Percentiles rank a stretch among this genome's conserved stretches.
These are phyloP conservation scores for Plantago ovata DNA, from an alignment of 257 asterid genomes.

Conservation along the genomic window DNA sequence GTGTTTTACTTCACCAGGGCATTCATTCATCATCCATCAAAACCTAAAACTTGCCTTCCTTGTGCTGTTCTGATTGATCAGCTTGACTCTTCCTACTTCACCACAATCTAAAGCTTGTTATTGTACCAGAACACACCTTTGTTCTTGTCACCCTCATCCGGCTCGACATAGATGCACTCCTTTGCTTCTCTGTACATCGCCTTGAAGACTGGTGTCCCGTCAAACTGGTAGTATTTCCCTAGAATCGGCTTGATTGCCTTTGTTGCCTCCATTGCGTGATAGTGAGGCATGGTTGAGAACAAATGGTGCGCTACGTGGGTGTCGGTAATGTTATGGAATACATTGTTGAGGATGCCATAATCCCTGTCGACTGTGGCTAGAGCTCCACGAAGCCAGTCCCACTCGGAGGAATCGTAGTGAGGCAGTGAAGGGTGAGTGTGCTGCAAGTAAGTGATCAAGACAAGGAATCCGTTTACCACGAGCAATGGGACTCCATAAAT, in stretches of 20 bases:
- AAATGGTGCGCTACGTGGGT: conserved; percentile 84
- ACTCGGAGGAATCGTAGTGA: conserved; percentile 71
- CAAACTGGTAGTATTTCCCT: conserved; percentile 71
- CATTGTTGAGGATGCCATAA: conserved; percentile 64
- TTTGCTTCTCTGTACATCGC: conserved; percentile 73
- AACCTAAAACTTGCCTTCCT: conserved; percentile 4
- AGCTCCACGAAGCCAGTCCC: conserved; percentile 91
- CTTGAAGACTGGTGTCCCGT: conserved; percentile 53
- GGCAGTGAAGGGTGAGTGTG: conserved; percentile 82
- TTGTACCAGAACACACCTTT: conserved; percentile 81
- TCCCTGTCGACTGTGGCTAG: conserved; percentile 73
- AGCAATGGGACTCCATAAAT: conserved; percentile 62
- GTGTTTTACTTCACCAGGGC: not conserved
- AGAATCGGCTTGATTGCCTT: conserved; percentile 70
- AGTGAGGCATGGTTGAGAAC: conserved; percentile 86
- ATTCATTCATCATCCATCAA: not conserved
- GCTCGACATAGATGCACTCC: conserved; percentile 72
- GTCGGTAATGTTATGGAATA: conserved; percentile 74
- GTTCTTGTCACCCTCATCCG: conserved; percentile 50
- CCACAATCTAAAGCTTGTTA: conserved; percentile 51
- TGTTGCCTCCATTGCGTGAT: conserved; percentile 83
- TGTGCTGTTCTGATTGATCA: conserved; percentile 11
- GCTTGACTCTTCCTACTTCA: not conserved
- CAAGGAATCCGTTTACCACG: conserved; percentile 72
- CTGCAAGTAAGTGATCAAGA: conserved; percentile 73